phyloP scores from a whole-genome alignment of 805 yeast species.

The Ogataea nitratoaversa region DNA sequence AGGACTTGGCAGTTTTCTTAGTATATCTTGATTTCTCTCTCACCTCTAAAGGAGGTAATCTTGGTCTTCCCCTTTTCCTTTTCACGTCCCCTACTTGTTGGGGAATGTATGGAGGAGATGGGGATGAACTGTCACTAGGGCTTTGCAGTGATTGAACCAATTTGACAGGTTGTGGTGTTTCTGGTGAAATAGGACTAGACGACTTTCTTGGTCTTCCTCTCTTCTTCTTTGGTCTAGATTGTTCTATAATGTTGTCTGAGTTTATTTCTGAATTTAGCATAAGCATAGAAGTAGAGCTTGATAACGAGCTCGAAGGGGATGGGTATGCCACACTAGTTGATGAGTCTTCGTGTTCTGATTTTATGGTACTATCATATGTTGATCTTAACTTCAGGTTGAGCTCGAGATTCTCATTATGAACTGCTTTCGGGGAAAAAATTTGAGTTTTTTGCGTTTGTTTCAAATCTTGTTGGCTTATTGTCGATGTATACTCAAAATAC shows the following conservation, averaged over 20 bases:
- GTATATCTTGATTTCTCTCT: slow-evolving; percentile 24
- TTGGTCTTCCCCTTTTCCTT: slow-evolving; percentile 28
- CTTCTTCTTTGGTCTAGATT: slow-evolving; percentile 19
- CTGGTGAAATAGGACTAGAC: slow-evolving; percentile 1
- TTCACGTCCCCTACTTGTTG: slow-evolving; percentile 7
- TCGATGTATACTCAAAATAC: no score
- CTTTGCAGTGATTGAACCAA: neutral
- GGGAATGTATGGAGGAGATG: neutral
- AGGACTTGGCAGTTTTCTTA: slow-evolving; percentile 15
- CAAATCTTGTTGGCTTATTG: no score
- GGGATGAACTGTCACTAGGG: neutral
- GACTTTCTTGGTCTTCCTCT: slow-evolving; percentile 26
- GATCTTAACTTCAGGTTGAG: neutral
- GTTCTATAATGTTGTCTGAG: no score
- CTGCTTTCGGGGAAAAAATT: neutral
- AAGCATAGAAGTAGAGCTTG: no score
- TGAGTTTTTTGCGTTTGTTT: no score
- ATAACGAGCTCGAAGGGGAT: neutral
- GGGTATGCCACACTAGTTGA: neutral
- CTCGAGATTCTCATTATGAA: neutral
- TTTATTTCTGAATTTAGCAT: no score
- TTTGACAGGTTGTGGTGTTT: neutral
- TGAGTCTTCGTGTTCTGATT: no score
- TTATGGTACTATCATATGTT: no score
- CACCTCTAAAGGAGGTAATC: slow-evolving; percentile 24